Base-by-base conservation (phyloP, 495 filamentous ascomycete species). In the Penicillium atrosanguineum region DNA sequence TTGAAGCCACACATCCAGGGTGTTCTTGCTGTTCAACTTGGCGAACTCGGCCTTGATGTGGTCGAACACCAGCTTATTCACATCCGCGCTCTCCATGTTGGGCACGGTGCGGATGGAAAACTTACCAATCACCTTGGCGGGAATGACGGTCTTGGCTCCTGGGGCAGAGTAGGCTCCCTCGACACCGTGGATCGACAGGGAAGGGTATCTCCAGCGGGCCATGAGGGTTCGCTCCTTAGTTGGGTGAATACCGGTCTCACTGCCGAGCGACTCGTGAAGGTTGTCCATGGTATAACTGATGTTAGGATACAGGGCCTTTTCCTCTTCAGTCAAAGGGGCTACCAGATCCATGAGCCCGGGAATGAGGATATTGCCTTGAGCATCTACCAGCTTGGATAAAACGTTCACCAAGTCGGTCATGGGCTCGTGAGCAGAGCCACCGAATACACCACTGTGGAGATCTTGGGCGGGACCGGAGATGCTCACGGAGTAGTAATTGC, bases 61-160 rank as follows among this genome's bases (percentile, higher is more conserved):
- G 64, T 87, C 82, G 71, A 84, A 86, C 29, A 97, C 93, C 36
- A 86, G 79, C 58, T 85, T 77, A 74, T 95, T 90, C 60, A 96
- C 92, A 67, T 88, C 82, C 23, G 89, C 83, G 61, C 87, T 90
- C 57, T 97, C 87, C 95, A 99, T 99, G 75, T 99, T 84, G 25
- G 94, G 94, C 23, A 99, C 94, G 40, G 92, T 97, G 46, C 94
- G 84, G 69, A 99, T 95, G 21, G 89, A 95, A 77, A 99, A 99
- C 73, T 99, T 99, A 64, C 95, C 94, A 55, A 86, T 86, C 37
- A 97, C 95, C 75, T 95, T 97, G 54, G 94, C 93, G 0, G 94
- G 94, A 53, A 99, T 99, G 63, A 99, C 94, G 0, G 94, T 99
- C 81, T 99, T 99, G 15, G 92, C 95, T 16, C 94, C 94, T 9